phyloP scores from a whole-genome alignment of 192 early-diverging fungal species.

The Chytriomyces hyalinus region DNA sequence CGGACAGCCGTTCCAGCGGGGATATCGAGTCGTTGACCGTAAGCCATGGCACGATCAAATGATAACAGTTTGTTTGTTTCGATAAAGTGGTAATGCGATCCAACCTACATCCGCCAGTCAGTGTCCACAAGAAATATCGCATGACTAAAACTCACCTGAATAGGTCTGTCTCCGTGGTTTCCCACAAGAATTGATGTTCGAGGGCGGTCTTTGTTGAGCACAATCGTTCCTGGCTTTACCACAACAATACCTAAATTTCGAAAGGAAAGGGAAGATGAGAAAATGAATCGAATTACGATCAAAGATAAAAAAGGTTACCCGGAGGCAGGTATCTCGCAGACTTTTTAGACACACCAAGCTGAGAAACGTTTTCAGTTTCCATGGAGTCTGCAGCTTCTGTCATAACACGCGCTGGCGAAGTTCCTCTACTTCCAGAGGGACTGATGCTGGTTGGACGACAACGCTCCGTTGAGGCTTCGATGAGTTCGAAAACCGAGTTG shows the following conservation, averaged over 20 bases:
- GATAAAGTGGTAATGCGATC: constrained; percentile 96
- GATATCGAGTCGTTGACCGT: constrained; percentile 89
- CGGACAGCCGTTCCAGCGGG: constrained; percentile 92
- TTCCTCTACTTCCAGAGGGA: too few relatives aligned
- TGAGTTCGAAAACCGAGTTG: background rate
- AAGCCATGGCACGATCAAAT: constrained; percentile 85
- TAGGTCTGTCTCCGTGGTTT: constrained; percentile 92
- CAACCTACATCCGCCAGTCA: constrained; percentile 61
- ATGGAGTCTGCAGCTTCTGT: too few relatives aligned
- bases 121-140: background rate
- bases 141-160: constrained; percentile 65
- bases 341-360: too few relatives aligned
- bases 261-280: too few relatives aligned
- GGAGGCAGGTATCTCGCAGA: too few relatives aligned
- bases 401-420: too few relatives aligned
- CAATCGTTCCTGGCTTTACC: constrained; percentile 64
- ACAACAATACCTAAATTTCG: constrained; percentile 33
- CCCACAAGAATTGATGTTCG: constrained; percentile 76
- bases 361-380: too few relatives aligned
- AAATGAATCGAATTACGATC: too few relatives aligned
- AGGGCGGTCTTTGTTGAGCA: constrained; percentile 77
- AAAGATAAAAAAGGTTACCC: too few relatives aligned
- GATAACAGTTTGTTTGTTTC: constrained; percentile 81
- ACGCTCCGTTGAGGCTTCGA: background rate
- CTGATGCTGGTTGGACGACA: too few relatives aligned